A percentile compares a stretch with the other conserved stretches of the same genome.
Conservation (phyloP, 192 early-diverging fungal genomes). For the Endogone sp. region DNA sequence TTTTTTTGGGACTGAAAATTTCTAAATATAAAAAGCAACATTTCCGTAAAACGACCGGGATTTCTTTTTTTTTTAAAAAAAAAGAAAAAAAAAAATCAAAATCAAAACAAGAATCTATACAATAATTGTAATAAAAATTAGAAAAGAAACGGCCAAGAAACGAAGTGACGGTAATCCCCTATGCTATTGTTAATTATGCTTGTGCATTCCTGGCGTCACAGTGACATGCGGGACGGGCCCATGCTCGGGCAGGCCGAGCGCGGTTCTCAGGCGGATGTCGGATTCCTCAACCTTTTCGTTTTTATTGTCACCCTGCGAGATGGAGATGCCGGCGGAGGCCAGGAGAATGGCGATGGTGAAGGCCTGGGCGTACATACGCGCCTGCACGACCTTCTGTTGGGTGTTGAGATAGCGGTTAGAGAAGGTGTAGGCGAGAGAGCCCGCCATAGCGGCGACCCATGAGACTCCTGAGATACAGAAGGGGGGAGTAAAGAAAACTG, state of each 20-base stretch:
- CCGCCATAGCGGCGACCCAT: conserved; percentile 37
- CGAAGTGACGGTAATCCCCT: too few species aligned
- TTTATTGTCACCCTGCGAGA: conserved; percentile 29
- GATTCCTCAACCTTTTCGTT: conserved; percentile 15
- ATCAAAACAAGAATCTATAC: too few species aligned
- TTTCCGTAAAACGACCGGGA: too few species aligned
- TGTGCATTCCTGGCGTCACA: not conserved
- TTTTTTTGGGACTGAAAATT: too few species aligned
- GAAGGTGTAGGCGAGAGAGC: conserved; percentile 31
- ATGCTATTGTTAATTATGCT: conserved; percentile 1
- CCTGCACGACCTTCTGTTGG: conserved; percentile 66
- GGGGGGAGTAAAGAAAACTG: too few species aligned
- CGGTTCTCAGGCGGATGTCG: conserved; percentile 25
- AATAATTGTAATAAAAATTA: too few species aligned
- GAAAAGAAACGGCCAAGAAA: too few species aligned
- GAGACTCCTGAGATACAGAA: conserved; percentile 18
- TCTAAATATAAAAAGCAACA: too few species aligned
- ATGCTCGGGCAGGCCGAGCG: conserved; percentile 24
- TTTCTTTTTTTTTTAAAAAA: too few species aligned
- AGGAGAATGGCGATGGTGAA: conserved; percentile 58
- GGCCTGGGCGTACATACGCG: conserved; percentile 69
- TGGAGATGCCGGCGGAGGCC: conserved; percentile 50
- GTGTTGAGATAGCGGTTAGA: conserved; percentile 42
- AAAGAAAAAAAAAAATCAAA: too few species aligned
- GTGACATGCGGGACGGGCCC: not conserved